phyloP scores from a whole-genome alignment of 805 yeast genomes.

The Saccharomycopsis selenospora region DNA sequence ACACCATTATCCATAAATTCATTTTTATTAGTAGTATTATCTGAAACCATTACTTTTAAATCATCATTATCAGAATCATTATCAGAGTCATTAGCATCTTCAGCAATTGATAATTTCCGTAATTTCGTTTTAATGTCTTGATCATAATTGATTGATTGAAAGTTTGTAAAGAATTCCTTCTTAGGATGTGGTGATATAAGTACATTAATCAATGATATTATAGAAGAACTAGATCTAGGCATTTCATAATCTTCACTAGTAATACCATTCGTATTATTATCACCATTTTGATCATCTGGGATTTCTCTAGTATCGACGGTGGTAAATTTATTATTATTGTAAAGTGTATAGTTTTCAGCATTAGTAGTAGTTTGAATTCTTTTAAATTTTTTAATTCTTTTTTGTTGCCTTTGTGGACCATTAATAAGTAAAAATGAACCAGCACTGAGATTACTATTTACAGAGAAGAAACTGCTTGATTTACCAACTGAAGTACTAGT shows the following conservation, averaged over 20 bases:
- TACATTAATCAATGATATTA: slow-evolving; percentile 45
- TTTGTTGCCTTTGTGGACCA: neutral
- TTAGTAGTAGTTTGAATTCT: slow-evolving; percentile 27
- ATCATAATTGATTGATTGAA: slow-evolving; percentile 1
- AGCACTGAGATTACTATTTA: neutral
- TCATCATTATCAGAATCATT: slow-evolving; percentile 9
- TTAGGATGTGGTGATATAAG: slow-evolving; percentile 51
- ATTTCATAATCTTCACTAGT: slow-evolving; percentile 21
- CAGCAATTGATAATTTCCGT: slow-evolving; percentile 7
- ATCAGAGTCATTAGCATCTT: slow-evolving; percentile 10
- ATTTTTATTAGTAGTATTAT: slow-evolving; percentile 7
- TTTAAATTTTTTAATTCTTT: slow-evolving; percentile 24
- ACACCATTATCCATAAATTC: slow-evolving; percentile 46
- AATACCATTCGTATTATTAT: slow-evolving; percentile 4
- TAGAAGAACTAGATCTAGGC: slow-evolving; percentile 41
- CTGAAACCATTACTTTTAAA: slow-evolving; percentile 11
- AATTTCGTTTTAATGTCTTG: neutral
- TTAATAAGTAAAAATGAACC: neutral
- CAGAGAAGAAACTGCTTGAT: neutral
- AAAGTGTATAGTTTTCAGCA: slow-evolving; percentile 1
- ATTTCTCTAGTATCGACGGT: slow-evolving; percentile 17
- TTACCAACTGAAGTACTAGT: neutral
- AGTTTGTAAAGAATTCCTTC: slow-evolving; percentile 33
- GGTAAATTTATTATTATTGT: neutral
- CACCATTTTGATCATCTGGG: slow-evolving; percentile 17